Conservation (phyloP, 805 yeast genomes). For the Wickerhamiella nectarea region DNA sequence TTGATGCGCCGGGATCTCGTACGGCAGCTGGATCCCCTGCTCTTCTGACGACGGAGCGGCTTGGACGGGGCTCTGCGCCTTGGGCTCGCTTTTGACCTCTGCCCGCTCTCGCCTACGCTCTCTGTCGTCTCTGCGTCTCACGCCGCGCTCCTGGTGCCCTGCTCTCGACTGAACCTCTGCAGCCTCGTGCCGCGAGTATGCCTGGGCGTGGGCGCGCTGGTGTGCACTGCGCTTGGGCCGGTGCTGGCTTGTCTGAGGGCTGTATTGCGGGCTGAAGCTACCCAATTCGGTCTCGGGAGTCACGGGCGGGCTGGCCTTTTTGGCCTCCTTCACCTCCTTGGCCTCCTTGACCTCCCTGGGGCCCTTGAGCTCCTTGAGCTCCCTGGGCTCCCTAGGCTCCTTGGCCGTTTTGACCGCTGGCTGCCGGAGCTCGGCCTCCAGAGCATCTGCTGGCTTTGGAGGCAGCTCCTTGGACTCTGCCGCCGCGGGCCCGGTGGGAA, state of each 20-base stretch:
- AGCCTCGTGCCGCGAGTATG: conserved; percentile 3
- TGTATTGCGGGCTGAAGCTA: too few species aligned
- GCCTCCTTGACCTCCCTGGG: too few species aligned
- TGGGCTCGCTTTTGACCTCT: background rate
- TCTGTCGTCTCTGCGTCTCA: background rate
- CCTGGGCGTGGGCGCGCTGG: conserved; percentile 2
- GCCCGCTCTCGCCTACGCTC: background rate
- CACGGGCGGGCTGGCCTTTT: too few species aligned
- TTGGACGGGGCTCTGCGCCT: background rate
- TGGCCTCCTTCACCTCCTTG: too few species aligned
- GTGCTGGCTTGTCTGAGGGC: background rate
- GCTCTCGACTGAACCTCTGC: conserved; percentile 6
- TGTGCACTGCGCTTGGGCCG: background rate
- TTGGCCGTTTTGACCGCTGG: too few species aligned
- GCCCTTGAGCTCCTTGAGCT: too few species aligned
- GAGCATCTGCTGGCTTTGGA: too few species aligned
- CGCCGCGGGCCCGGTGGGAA: too few species aligned
- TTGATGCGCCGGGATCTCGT: conserved; percentile 27
- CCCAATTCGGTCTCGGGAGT: too few species aligned
- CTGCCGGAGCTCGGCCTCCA: too few species aligned
- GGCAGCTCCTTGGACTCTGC: too few species aligned
- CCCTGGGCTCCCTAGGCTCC: too few species aligned
- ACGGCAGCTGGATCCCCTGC: conserved; percentile 22
- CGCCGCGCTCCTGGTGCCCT: background rate
- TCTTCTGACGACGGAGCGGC: background rate